These are phyloP conservation scores for Pseudogymnoascus sp. DNA, from an alignment of 2,329 filamentous ascomycete genomes.

Conservation along the genomic window DNA sequence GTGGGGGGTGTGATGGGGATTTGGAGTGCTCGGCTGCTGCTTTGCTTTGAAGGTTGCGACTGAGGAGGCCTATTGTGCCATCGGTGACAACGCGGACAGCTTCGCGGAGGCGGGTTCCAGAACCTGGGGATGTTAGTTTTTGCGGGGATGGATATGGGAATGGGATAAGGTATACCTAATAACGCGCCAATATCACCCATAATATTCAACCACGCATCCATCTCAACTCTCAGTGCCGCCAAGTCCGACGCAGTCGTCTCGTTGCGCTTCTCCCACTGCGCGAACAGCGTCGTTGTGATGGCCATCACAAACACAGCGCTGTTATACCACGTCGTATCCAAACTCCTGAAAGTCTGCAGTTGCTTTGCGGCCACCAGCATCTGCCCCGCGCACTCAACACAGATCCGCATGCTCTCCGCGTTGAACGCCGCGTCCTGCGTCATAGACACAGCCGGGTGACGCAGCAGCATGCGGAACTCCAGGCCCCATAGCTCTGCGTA, in stretches of 20 bases:
- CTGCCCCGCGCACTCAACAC: constrained; percentile 55
- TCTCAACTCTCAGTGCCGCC: constrained; percentile 52
- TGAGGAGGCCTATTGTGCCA: constrained; percentile 38
- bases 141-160: not conserved
- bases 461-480: constrained; percentile 51
- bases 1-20: not conserved
- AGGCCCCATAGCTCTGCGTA: constrained; percentile 46
- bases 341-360: constrained; percentile 53
- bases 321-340: constrained; percentile 74
- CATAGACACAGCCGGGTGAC: constrained; percentile 53
- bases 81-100: constrained; percentile 42
- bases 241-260: constrained; percentile 51
- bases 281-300: constrained; percentile 64
- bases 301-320: constrained; percentile 63
- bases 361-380: constrained; percentile 53
- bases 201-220: constrained; percentile 60
- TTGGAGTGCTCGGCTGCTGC: not conserved
- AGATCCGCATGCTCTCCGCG: constrained; percentile 55
- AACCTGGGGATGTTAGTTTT: constrained; percentile 29
- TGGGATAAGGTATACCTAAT: constrained; percentile 45
- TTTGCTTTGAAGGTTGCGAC: constrained; percentile 32
- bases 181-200: constrained; percentile 57
- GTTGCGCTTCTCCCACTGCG: constrained; percentile 57
- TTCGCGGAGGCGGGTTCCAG: constrained; percentile 38
- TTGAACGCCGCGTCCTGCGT: constrained; percentile 46